Evolutionary conservation across 257 asterid species (phyloP).

Genomic region (Solanum piurae): DNA sequence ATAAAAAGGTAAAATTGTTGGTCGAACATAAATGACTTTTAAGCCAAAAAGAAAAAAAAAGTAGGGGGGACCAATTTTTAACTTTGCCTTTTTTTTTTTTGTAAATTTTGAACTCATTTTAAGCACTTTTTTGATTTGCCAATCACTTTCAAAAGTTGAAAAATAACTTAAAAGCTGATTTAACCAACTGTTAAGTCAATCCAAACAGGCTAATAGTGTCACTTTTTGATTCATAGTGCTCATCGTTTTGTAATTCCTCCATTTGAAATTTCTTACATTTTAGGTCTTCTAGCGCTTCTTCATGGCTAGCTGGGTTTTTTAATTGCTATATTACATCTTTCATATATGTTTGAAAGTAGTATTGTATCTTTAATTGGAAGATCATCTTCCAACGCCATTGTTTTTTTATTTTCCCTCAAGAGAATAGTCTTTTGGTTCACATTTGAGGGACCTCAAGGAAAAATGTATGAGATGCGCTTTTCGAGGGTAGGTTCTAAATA

Average conservation of each 20-base stretch:
- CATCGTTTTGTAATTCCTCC: not conserved
- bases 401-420: not conserved
- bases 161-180: too few relatives aligned
- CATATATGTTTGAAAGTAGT: not conserved
- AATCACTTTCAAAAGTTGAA: too few relatives aligned
- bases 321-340: not conserved
- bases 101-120: too few relatives aligned
- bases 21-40: too few relatives aligned
- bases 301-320: not conserved
- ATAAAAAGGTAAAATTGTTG: too few relatives aligned
- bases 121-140: too few relatives aligned
- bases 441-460: not conserved
- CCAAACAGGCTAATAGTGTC: too few relatives aligned
- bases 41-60: too few relatives aligned
- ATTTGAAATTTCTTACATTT: not conserved
- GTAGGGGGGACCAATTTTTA: too few relatives aligned
- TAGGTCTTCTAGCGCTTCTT: not conserved
- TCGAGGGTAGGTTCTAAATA: not conserved
- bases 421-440: not conserved
- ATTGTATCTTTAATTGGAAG: not conserved
- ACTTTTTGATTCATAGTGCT: not conserved
- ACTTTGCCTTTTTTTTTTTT: too few relatives aligned
- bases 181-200: too few relatives aligned
- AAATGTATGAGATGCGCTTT: not conserved
- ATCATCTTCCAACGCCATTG: not conserved